Conservation (phyloP, 306 rosid genomes). For the Spatholobus suberectus region DNA sequence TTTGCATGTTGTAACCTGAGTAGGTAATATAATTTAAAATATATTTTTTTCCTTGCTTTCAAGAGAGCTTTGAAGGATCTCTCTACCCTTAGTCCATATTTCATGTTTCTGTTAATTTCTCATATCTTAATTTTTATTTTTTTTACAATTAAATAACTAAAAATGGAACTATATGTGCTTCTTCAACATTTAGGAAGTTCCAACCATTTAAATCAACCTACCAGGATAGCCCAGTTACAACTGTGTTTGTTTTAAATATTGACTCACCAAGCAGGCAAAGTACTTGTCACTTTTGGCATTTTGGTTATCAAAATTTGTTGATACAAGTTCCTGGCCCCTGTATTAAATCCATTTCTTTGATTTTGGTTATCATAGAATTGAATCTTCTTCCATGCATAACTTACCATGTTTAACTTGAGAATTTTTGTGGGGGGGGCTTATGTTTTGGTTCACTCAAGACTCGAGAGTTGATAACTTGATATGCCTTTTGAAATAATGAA, state of each 20-base stretch:
- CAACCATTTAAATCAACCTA: not conserved
- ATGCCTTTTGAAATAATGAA: not conserved
- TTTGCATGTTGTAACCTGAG: slow-evolving; percentile 7
- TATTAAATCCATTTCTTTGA: not conserved
- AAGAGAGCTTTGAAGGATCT: not conserved
- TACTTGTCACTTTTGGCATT: not conserved
- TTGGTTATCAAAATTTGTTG: slow-evolving; percentile 1
- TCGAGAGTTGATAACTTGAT: not conserved
- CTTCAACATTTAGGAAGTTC: slow-evolving; percentile 15
- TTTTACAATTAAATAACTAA: not conserved
- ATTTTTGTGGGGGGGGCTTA: not conserved
- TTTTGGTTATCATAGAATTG: not conserved
- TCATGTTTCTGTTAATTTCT: not conserved
- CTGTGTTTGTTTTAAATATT: not conserved
- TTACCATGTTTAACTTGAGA: too few relatives aligned
- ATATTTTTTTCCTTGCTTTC: not conserved
- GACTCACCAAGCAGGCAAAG: not conserved
- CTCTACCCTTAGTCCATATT: not conserved
- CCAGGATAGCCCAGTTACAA: not conserved
- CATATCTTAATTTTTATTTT: not conserved
- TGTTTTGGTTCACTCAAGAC: not conserved
- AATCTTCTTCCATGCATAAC: not conserved
- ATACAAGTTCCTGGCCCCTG: not conserved
- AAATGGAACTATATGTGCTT: not conserved
- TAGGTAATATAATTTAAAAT: not conserved